phyloP scores from a whole-genome alignment of 2,329 filamentous ascomycete genomes.

The Ramularia endophylla region DNA sequence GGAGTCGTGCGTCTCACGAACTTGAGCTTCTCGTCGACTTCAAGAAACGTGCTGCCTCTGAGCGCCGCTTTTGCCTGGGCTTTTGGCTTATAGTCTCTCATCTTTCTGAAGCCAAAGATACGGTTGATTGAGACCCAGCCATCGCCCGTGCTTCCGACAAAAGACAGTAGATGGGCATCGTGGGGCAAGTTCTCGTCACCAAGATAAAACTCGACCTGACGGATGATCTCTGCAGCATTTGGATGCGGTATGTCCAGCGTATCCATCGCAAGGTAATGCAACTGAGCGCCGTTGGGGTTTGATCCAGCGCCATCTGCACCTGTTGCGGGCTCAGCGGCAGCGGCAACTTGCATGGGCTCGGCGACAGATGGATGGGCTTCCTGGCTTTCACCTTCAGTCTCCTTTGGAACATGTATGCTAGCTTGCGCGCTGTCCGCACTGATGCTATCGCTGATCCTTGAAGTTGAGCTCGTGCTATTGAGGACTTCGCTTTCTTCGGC shows the following conservation, averaged over 20 bases:
- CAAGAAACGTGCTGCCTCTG: constrained; percentile 36
- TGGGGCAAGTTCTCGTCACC: constrained; percentile 42
- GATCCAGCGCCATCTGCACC: too few relatives aligned
- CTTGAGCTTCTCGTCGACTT: constrained; percentile 38
- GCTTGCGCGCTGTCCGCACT: too few relatives aligned
- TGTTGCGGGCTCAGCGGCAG: too few relatives aligned
- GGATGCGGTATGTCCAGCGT: constrained; percentile 7
- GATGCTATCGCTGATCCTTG: too few relatives aligned
- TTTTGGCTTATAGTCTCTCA: constrained; percentile 40
- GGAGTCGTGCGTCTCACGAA: constrained; percentile 39
- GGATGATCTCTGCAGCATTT: constrained; percentile 22
- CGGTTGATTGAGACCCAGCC: constrained; percentile 38
- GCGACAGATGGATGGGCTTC: too few relatives aligned
- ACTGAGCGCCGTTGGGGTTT: too few relatives aligned
- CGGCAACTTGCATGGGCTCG: too few relatives aligned
- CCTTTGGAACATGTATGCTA: too few relatives aligned
- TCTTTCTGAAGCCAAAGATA: constrained; percentile 41
- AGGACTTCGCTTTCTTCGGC: too few relatives aligned
- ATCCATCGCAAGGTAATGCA: background rate
- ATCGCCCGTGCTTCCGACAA: constrained; percentile 36
- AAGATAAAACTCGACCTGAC: constrained; percentile 46
- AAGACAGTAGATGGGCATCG: constrained; percentile 39
- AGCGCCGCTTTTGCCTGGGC: constrained; percentile 37
- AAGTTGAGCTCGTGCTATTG: too few relatives aligned
- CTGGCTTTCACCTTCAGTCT: too few relatives aligned